A percentile compares a stretch with the other conserved stretches of the same genome.
Conservation (phyloP, 2,329 filamentous ascomycete species). For the Acrocalymma vagum region DNA sequence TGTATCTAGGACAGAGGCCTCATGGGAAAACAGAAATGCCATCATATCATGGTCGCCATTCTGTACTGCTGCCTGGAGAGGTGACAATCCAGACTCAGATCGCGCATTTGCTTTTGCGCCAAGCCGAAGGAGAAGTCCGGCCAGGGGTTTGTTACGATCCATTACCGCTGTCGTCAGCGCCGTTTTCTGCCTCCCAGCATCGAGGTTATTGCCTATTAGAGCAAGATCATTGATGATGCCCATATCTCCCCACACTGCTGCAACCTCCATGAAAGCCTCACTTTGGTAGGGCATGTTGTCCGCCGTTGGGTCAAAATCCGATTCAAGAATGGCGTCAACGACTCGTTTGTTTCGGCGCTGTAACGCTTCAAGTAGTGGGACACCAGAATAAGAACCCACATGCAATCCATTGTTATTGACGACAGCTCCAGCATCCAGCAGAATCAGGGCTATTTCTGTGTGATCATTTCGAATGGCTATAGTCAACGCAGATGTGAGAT, state of each 20-base stretch:
- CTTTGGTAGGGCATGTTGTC: not conserved
- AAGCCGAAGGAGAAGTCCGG: too few relatives aligned
- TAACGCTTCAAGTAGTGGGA: not conserved
- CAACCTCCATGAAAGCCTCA: not conserved
- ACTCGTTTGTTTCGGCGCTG: not conserved
- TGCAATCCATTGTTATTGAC: constrained; percentile 1
- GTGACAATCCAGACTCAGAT: too few relatives aligned
- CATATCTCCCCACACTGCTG: not conserved
- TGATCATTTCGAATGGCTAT: not conserved
- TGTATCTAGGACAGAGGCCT: too few relatives aligned
- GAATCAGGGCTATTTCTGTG: not conserved
- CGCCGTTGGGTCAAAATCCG: constrained; percentile 1
- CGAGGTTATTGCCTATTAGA: not conserved
- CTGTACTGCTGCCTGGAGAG: too few relatives aligned
- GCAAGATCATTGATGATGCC: not conserved
- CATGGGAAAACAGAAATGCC: too few relatives aligned
- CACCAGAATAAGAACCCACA: not conserved
- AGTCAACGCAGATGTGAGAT: too few relatives aligned
- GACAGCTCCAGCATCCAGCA: constrained; percentile 2
- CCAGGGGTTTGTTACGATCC: too few relatives aligned
- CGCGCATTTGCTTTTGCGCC: too few relatives aligned
- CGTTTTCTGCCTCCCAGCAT: not conserved
- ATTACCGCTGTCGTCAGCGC: not conserved
- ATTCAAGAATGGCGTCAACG: constrained; percentile 1
- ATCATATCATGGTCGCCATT: too few relatives aligned